These are phyloP conservation scores for Trichoderma breve DNA, from an alignment of 2,329 filamentous ascomycete genomes.

Conservation along the genomic window DNA sequence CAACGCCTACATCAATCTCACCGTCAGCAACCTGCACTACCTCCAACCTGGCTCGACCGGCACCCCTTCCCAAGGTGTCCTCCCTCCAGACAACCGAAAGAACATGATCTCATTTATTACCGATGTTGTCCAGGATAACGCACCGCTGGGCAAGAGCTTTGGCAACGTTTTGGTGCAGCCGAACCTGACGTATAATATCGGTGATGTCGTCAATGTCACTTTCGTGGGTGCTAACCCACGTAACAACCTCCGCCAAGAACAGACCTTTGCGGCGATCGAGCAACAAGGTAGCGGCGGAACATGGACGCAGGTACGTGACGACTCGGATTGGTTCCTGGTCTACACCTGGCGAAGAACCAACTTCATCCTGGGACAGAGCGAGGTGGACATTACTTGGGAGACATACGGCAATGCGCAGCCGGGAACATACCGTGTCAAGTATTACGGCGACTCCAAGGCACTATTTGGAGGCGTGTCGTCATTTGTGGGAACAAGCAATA, in stretches of 20 bases:
- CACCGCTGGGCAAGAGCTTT: constrained; percentile 65
- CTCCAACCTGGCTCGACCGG: constrained; percentile 37
- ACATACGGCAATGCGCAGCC: constrained; percentile 44
- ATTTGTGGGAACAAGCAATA: constrained; percentile 26
- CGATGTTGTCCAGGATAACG: constrained; percentile 70
- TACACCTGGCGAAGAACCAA: constrained; percentile 77
- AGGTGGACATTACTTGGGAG: constrained; percentile 80
- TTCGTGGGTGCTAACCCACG: constrained; percentile 89
- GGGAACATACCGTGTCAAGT: constrained; percentile 76
- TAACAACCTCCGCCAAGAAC: constrained; percentile 78
- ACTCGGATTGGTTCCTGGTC: constrained; percentile 79
- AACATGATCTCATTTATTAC: constrained; percentile 77
- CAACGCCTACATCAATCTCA: constrained; percentile 83
- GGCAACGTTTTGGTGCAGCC: constrained; percentile 63
- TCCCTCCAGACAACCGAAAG: constrained; percentile 75
- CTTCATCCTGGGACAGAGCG: constrained; percentile 68
- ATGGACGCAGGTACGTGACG: constrained; percentile 69
- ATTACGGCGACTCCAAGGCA: constrained; percentile 78
- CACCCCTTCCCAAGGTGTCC: constrained; percentile 51
- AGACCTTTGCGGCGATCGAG: constrained; percentile 77
- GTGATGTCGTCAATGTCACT: constrained; percentile 60
- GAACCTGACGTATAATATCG: constrained; percentile 53
- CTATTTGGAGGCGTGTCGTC: constrained; percentile 41
- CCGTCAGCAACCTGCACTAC: constrained; percentile 58
- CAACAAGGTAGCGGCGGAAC: constrained; percentile 41